Percentiles rank a stretch among this genome's conserved stretches.
phyloP scores from a whole-genome alignment of 495 filamentous ascomycete genomes.

The Sporormia fimetaria region DNA sequence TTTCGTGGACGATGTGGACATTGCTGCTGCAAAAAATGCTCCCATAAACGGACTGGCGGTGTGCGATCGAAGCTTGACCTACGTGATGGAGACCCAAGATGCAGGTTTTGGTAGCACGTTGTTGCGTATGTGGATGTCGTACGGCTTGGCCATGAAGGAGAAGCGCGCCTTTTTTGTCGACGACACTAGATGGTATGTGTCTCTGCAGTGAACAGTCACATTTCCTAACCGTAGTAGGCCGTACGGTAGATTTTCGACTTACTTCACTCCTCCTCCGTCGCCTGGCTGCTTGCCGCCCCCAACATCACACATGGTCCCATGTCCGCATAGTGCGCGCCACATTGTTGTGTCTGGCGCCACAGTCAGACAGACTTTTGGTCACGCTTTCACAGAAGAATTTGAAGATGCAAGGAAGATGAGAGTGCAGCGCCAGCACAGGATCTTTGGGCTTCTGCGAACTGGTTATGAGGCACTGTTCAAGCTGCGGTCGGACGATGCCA shows the following conservation, averaged over 20 bases:
- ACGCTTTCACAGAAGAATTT: conserved; percentile 41
- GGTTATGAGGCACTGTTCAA: conserved; percentile 58
- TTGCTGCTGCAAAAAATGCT: conserved; percentile 23
- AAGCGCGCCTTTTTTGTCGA: conserved; percentile 63
- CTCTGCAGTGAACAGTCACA: not conserved
- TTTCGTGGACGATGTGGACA: conserved; percentile 26
- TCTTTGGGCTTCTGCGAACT: conserved; percentile 48
- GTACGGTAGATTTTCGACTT: conserved; percentile 56
- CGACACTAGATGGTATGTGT: conserved; percentile 52
- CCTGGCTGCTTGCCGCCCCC: conserved; percentile 51
- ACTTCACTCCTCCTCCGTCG: conserved; percentile 50
- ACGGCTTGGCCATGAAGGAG: conserved; percentile 59
- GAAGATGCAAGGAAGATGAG: conserved; percentile 39
- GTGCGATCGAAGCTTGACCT: conserved; percentile 58
- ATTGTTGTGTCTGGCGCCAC: conserved; percentile 58
- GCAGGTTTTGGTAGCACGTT: conserved; percentile 58
- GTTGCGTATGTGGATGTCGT: conserved; percentile 64
- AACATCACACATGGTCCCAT: conserved; percentile 52
- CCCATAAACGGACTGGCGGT: conserved; percentile 30
- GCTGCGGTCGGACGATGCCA: conserved; percentile 44
- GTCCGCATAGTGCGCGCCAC: conserved; percentile 56
- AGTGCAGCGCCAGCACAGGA: conserved; percentile 39
- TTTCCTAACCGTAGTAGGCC: conserved; percentile 35
- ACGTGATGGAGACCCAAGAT: conserved; percentile 53
- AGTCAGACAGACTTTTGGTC: conserved; percentile 44